These are phyloP conservation scores for Neoarthrinium moseri DNA, from an alignment of 2,329 filamentous ascomycete species.

Conservation along the genomic window DNA sequence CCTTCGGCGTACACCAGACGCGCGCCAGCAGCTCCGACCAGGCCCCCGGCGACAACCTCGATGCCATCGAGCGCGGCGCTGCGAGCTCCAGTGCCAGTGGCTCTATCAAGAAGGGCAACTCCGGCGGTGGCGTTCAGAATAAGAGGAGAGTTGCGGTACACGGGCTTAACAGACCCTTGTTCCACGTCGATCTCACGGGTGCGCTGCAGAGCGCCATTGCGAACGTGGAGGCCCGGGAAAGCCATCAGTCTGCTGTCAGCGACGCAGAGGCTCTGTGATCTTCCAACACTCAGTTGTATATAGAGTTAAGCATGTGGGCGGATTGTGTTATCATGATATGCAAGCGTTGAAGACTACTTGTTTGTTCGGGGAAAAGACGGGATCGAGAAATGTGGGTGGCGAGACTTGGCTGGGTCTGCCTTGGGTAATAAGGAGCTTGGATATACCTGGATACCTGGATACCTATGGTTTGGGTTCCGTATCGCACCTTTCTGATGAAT, in stretches of 20 bases:
- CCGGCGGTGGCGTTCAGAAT: conserved; percentile 28
- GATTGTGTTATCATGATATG: too few species aligned
- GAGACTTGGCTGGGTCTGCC: not conserved
- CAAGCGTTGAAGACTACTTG: too few species aligned
- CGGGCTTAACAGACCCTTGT: conserved; percentile 85
- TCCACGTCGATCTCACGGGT: conserved; percentile 89
- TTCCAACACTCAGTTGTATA: not conserved
- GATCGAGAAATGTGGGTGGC: not conserved
- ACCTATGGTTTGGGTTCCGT: not conserved
- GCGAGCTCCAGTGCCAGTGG: conserved; percentile 20
- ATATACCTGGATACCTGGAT: not conserved
- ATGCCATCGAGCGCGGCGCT: conserved; percentile 21
- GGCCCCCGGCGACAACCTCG: conserved; percentile 18
- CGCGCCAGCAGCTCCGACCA: conserved; percentile 6
- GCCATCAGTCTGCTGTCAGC: conserved; percentile 20
- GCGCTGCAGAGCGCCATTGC: conserved; percentile 85
- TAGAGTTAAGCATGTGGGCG: not conserved
- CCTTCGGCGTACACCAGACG: conserved; percentile 17
- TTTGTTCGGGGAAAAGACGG: not conserved
- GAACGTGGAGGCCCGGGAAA: conserved; percentile 62
- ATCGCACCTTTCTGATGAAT: too few species aligned
- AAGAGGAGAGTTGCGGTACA: conserved; percentile 67
- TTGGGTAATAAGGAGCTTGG: not conserved
- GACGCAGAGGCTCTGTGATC: not conserved
- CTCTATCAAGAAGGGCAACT: conserved; percentile 17